Conservation (phyloP, 2,329 filamentous ascomycete species). For the Epichloe brachyelytri region DNA sequence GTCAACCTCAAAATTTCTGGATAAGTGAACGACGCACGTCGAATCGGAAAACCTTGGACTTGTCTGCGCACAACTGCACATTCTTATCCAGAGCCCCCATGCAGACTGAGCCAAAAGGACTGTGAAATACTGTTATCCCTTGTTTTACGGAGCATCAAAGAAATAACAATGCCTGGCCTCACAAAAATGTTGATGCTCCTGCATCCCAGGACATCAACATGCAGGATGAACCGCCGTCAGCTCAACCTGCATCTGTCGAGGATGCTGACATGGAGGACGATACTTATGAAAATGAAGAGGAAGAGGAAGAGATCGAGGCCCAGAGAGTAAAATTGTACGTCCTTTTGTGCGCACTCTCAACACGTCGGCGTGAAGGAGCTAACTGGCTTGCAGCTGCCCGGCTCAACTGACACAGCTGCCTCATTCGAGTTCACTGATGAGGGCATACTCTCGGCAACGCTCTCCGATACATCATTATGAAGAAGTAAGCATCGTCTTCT, state of each 20-base stretch:
- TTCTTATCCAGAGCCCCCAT: too few species aligned
- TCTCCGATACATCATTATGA: conserved; percentile 91
- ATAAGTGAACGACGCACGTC: background rate
- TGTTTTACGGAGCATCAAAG: too few species aligned
- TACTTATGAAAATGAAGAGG: conserved; percentile 19
- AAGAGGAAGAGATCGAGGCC: conserved; percentile 34
- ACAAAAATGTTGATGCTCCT: conserved; percentile 21
- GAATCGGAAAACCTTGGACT: background rate
- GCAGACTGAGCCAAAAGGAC: too few species aligned
- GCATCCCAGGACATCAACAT: conserved; percentile 26
- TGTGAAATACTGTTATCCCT: too few species aligned
- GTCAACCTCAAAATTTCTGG: conserved; percentile 8
- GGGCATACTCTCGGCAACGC: conserved; percentile 92
- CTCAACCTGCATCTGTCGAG: conserved; percentile 20
- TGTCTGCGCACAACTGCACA: background rate
- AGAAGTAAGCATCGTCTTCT: conserved; percentile 56
- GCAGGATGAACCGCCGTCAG: conserved; percentile 31
- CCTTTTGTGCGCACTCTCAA: background rate
- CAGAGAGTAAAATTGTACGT: conserved; percentile 51
- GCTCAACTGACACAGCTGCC: conserved; percentile 74
- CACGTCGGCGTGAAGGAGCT: background rate
- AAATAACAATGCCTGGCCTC: conserved; percentile 24
- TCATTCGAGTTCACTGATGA: conserved; percentile 92
- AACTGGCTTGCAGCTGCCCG: conserved; percentile 51
- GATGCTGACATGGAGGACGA: conserved; percentile 21